Percentiles rank a stretch among this genome's conserved stretches.
Conservation (phyloP, 2,329 filamentous ascomycete species). For the Herpotrichia juniperi region DNA sequence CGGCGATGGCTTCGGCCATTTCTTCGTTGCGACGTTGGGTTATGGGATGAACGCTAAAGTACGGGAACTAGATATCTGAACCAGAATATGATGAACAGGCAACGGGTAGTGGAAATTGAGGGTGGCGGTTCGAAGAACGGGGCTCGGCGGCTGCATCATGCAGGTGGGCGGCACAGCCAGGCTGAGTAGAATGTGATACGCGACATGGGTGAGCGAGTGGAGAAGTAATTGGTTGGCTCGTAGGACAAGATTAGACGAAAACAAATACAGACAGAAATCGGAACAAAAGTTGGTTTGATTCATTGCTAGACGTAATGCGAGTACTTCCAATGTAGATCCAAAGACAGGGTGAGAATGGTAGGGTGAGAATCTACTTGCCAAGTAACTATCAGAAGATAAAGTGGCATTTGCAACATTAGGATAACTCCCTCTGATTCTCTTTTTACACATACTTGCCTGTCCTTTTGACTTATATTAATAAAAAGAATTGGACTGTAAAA, state of each 20-base stretch:
- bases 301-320: no score
- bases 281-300: no score
- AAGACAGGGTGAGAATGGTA: no score
- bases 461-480: no score
- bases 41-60: not conserved
- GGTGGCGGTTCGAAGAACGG: not conserved
- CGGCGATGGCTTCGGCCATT: slow-evolving; percentile 27
- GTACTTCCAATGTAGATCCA: no score
- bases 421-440: no score
- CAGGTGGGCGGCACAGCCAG: not conserved
- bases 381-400: no score
- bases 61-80: not conserved
- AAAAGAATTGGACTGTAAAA: no score
- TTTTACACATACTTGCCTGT: no score
- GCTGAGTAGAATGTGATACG: not conserved
- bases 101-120: not conserved
- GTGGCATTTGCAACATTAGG: no score
- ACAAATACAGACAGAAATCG: no score
- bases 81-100: not conserved
- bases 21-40: not conserved
- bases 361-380: no score
- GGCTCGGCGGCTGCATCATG: not conserved
- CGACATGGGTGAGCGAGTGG: not conserved
- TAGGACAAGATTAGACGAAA: not conserved
- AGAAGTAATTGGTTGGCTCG: not conserved